These are phyloP conservation scores for Amyloporia xantha DNA, from an alignment of 768 basidiomycete genomes.

Conservation along the genomic window DNA sequence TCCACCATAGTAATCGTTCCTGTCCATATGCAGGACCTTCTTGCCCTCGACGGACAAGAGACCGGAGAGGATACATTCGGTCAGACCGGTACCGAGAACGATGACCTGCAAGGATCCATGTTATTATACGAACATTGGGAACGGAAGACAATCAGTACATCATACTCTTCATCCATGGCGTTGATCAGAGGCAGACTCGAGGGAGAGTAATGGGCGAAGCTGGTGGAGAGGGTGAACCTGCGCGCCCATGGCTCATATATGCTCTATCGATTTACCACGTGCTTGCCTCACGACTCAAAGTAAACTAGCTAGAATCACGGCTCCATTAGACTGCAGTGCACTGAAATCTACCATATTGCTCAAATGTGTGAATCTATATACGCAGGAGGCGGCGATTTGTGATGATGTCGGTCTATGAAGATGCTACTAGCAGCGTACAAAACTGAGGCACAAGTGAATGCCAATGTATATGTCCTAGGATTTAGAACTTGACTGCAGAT, in stretches of 20 bases:
- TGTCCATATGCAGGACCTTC: conserved; percentile 98
- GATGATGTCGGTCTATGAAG: too few relatives aligned
- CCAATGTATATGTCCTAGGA: too few relatives aligned
- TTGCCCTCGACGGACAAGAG: conserved; percentile 98
- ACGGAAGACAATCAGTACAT: conserved; percentile 41
- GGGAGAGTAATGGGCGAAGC: neutral
- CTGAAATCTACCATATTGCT: too few relatives aligned
- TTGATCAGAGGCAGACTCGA: conserved; percentile 14
- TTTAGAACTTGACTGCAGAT: too few relatives aligned
- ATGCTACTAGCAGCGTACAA: too few relatives aligned
- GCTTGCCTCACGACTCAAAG: conserved; percentile 6
- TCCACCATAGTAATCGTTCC: conserved; percentile 98
- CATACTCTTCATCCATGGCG: conserved; percentile 98
- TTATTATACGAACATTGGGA: conserved; percentile 2
- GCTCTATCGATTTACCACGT: conserved; percentile 16
- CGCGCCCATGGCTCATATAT: neutral
- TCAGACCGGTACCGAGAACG: conserved; percentile 93
- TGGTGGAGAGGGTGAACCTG: conserved; percentile 8
- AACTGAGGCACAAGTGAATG: too few relatives aligned
- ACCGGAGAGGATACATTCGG: conserved; percentile 97
- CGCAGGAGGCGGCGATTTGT: too few relatives aligned
- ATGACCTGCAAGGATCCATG: conserved; percentile 49
- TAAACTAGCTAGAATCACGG: conserved; percentile 29
- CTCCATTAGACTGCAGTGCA: too few relatives aligned
- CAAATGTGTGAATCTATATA: too few relatives aligned